Conservation (phyloP, 140 eudicot genomes). For the Bidens hawaiensis region DNA sequence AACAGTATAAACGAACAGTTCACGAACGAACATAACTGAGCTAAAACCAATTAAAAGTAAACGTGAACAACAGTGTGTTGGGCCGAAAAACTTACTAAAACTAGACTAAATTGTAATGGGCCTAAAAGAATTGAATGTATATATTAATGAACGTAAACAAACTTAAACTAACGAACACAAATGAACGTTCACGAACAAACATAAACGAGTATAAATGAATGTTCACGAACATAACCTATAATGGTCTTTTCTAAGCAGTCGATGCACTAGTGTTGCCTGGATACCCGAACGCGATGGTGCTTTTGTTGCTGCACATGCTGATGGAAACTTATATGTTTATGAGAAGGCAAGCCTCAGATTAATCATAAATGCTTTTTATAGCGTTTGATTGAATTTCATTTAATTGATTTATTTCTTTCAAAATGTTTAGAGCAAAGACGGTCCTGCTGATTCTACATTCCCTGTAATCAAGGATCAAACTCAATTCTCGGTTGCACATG, state of each 20-base stretch:
- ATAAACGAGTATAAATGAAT: too few species aligned
- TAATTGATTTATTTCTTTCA: background rate
- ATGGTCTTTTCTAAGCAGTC: conserved; percentile 36
- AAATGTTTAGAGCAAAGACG: conserved; percentile 56
- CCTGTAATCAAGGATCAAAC: conserved; percentile 73
- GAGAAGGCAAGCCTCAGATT: conserved; percentile 66
- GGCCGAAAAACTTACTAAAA: too few species aligned
- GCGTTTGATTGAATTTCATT: background rate
- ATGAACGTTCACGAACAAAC: too few species aligned
- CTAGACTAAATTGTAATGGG: too few species aligned
- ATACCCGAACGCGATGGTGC: conserved; percentile 80
- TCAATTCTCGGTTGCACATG: conserved; percentile 84
- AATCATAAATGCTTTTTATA: background rate
- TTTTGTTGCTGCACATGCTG: conserved; percentile 80
- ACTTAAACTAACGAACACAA: too few species aligned
- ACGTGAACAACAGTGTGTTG: too few species aligned
- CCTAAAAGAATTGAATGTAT: too few species aligned
- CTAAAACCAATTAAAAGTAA: too few species aligned
- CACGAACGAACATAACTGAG: too few species aligned
- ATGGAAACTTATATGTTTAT: conserved; percentile 82
- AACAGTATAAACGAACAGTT: too few species aligned
- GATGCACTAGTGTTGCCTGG: conserved; percentile 77
- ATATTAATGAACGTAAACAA: too few species aligned
- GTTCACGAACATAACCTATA: too few species aligned
- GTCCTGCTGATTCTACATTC: conserved; percentile 72